A percentile compares a stretch with the other conserved stretches of the same genome.
These are phyloP conservation scores for Hyaloperonospora arabidopsidis DNA, from an alignment of 352 stramenopile species.

Conservation along the genomic window DNA sequence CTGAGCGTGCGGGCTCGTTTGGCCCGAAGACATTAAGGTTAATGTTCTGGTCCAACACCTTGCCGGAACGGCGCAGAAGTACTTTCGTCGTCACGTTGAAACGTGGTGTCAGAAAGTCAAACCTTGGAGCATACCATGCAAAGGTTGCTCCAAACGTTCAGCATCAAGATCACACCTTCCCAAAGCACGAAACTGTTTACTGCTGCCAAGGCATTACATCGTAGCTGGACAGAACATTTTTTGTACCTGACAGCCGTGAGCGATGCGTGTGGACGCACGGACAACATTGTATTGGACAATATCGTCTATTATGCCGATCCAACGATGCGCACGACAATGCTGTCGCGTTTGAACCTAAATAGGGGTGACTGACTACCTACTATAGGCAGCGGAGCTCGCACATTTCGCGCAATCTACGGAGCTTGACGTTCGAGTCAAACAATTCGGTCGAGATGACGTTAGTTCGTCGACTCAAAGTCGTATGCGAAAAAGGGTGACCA, in stretches of 20 bases:
- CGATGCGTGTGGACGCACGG: too few relatives aligned
- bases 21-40: conserved; percentile 1
- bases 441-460: background rate
- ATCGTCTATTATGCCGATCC: background rate
- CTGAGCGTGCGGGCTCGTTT: background rate
- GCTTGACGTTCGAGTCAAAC: too few relatives aligned
- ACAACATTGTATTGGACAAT: too few relatives aligned
- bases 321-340: background rate
- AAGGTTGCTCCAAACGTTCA: too few relatives aligned
- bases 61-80: background rate
- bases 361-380: background rate
- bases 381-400: background rate
- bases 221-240: too few relatives aligned
- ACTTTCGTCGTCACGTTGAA: background rate
- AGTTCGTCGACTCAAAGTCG: too few relatives aligned
- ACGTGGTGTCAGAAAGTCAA: background rate
- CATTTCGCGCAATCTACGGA: too few relatives aligned
- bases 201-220: too few relatives aligned
- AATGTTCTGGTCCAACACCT: background rate
- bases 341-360: background rate
- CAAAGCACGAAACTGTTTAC: too few relatives aligned
- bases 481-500: background rate
- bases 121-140: background rate
- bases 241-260: too few relatives aligned
- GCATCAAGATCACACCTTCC: too few relatives aligned